Base-by-base conservation (phyloP, 148 eudicot species). In the Diospyros kaki region DNA sequence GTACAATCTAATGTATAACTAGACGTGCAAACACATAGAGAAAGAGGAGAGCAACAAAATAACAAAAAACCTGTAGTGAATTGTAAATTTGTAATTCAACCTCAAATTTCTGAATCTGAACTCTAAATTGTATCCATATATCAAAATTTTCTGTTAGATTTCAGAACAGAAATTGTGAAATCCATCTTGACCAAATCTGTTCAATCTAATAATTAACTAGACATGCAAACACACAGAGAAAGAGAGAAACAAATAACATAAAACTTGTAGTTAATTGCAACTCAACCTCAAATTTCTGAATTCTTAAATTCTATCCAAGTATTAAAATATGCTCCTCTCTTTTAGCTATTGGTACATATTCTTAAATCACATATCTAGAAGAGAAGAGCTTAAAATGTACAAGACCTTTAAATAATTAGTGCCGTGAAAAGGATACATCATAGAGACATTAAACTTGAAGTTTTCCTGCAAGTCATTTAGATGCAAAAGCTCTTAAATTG, bases 91-190 rank as follows among this genome's bases (percentile, higher is more conserved):
- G 28, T 28, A 28, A 28, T 28, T 28, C 28, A 28, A 28, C 28
- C 28, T 28, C 28, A 28, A 28, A 28, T 28, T 28, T 28, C 28
- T 28, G 28, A 28, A 28, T 28, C 28, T 28, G 28, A 28, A 28
- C 28, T 28, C 28, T 28, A 28, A 28, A 28, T 28, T 28, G 28
- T 28, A 28, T 28, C 28, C 28, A 28, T 28, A 0, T 28, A 28
- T 28, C 0, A 28, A 28, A 28, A 72, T 48, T 64, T 44, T 12
- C 15, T 68, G 64, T 70, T 41, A 81, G 52, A 78, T 66, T 58
- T 8, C 50, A 60, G 52, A 79, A 7, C 64, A 72, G 73, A 55
- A 82, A 51, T 58, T 51, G 43, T 59, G 9, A n/a, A 58, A 75
- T 45, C 50, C 42, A 52, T 65, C 12, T 10, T 56, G 60, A 63